These are phyloP conservation scores for Aspergillus quadrilineatus DNA, from an alignment of 2,329 filamentous ascomycete genomes.

Conservation along the genomic window DNA sequence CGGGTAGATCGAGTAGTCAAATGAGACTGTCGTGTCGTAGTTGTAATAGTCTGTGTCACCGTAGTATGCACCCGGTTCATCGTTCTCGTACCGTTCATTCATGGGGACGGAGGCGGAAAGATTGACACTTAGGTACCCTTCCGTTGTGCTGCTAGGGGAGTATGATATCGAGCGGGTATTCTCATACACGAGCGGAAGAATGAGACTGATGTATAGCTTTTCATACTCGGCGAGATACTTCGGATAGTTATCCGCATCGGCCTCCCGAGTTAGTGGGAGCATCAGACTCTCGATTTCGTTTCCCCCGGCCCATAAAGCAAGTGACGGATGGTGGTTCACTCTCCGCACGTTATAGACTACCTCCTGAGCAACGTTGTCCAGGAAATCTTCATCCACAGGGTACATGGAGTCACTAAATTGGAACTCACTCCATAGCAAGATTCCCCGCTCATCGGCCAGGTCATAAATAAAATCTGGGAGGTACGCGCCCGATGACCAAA, in stretches of 20 bases:
- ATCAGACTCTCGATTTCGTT: slow-evolving; percentile 63
- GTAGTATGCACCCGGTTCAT: slow-evolving; percentile 54
- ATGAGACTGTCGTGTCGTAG: slow-evolving; percentile 54
- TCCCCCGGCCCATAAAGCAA: slow-evolving; percentile 56
- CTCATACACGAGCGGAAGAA: slow-evolving; percentile 57
- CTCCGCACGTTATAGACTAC: slow-evolving; percentile 61
- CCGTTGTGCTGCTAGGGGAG: slow-evolving; percentile 59
- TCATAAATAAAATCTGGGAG: slow-evolving; percentile 63
- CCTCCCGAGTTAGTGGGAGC: slow-evolving; percentile 45
- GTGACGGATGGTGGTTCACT: slow-evolving; percentile 59
- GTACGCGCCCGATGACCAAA: slow-evolving; percentile 63
- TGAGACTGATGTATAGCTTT: slow-evolving; percentile 55
- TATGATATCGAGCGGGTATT: slow-evolving; percentile 62
- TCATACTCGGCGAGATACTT: slow-evolving; percentile 56
- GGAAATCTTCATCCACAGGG: slow-evolving; percentile 53
- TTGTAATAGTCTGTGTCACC: slow-evolving; percentile 63
- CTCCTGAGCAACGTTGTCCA: slow-evolving; percentile 57
- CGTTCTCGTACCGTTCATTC: slow-evolving; percentile 57
- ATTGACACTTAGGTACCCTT: slow-evolving; percentile 58
- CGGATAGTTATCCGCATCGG: slow-evolving; percentile 45
- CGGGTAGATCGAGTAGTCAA: slow-evolving; percentile 57
- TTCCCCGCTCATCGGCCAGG: slow-evolving; percentile 60
- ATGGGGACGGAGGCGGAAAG: slow-evolving; percentile 55
- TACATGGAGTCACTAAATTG: slow-evolving; percentile 63
- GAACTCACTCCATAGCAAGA: slow-evolving; percentile 64